A percentile compares a stretch with the other conserved stretches of the same genome.
These are phyloP conservation scores for Intubia oerlemansii DNA, from an alignment of 2,329 filamentous ascomycete genomes.

Conservation along the genomic window DNA sequence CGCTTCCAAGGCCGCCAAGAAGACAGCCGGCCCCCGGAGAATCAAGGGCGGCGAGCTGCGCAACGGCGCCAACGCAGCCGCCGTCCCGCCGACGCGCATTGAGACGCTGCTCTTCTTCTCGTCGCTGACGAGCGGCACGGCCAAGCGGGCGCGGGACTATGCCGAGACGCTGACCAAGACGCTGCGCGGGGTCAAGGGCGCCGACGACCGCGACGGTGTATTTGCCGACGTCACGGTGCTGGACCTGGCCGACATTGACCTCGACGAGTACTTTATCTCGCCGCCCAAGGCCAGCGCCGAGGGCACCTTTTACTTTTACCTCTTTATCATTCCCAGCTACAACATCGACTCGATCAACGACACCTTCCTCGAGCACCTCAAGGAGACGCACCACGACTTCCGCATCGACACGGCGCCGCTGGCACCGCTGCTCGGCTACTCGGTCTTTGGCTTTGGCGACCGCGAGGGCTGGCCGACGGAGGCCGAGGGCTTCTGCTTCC, in stretches of 20 bases:
- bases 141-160: conserved; percentile 47
- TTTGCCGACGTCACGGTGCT: conserved; percentile 41
- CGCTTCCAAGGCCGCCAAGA: conserved; percentile 3
- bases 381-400: conserved; percentile 93
- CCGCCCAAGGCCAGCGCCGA: conserved; percentile 32
- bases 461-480: conserved; percentile 82
- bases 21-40: conserved; percentile 19
- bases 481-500: conserved; percentile 77
- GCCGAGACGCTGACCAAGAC: conserved; percentile 29
- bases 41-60: conserved; percentile 19
- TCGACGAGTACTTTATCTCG: conserved; percentile 78
- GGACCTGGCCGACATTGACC: conserved; percentile 71
- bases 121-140: conserved; percentile 67
- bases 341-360: conserved; percentile 88
- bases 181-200: conserved; percentile 13
- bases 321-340: conserved; percentile 73
- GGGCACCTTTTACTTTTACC: conserved; percentile 49
- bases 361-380: conserved; percentile 66
- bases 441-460: conserved; percentile 87
- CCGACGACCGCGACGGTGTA: neutral
- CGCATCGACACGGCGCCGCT: conserved; percentile 80
- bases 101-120: conserved; percentile 76
- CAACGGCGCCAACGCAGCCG: conserved; percentile 10
- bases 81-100: conserved; percentile 18
- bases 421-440: conserved; percentile 58